These are phyloP conservation scores for Thermothelomyces thermophilus DNA, from an alignment of 2,329 filamentous ascomycete species.

Conservation along the genomic window DNA sequence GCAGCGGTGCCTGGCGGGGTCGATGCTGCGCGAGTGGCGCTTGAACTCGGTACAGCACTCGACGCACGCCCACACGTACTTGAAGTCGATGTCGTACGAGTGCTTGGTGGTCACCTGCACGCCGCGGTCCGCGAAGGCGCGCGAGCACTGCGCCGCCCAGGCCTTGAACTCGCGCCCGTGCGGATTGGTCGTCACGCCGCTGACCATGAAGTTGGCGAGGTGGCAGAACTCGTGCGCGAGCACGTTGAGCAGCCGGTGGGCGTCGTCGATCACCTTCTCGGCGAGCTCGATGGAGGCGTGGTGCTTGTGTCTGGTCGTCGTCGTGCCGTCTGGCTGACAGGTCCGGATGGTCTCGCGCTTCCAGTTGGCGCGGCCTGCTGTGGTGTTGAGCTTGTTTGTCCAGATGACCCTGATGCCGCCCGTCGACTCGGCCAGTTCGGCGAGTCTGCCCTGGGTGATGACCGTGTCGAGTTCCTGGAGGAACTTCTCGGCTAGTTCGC, in stretches of 20 bases:
- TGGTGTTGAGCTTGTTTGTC: slow-evolving; percentile 73
- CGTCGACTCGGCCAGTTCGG: slow-evolving; percentile 51
- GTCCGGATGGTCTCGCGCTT: slow-evolving; percentile 49
- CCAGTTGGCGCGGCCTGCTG: slow-evolving; percentile 71
- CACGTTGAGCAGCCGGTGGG: slow-evolving; percentile 74
- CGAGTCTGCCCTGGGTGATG: slow-evolving; percentile 56
- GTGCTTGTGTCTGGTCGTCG: slow-evolving; percentile 35
- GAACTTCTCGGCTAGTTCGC: slow-evolving; percentile 57
- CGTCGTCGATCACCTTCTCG: slow-evolving; percentile 76
- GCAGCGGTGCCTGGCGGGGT: slow-evolving; percentile 64
- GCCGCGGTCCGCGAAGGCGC: slow-evolving; percentile 50
- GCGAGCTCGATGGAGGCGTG: slow-evolving; percentile 84
- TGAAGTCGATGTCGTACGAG: slow-evolving; percentile 82
- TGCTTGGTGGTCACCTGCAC: slow-evolving; percentile 86
- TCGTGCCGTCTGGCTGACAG: slow-evolving; percentile 18
- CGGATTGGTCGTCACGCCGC: slow-evolving; percentile 64
- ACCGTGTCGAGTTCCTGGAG: slow-evolving; percentile 60
- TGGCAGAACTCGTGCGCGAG: slow-evolving; percentile 98
- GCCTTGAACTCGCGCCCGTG: slow-evolving; percentile 79
- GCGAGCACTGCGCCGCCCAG: slow-evolving; percentile 55
- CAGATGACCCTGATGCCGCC: slow-evolving; percentile 67
- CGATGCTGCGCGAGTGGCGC: slow-evolving; percentile 79
- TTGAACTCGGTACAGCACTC: slow-evolving; percentile 67
- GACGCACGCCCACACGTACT: slow-evolving; percentile 78
- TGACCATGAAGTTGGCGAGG: slow-evolving; percentile 84